Percentiles rank a stretch among this genome's conserved stretches.
Conservation (phyloP, 2,329 filamentous ascomycete genomes). For the Fusarium nurragi region DNA sequence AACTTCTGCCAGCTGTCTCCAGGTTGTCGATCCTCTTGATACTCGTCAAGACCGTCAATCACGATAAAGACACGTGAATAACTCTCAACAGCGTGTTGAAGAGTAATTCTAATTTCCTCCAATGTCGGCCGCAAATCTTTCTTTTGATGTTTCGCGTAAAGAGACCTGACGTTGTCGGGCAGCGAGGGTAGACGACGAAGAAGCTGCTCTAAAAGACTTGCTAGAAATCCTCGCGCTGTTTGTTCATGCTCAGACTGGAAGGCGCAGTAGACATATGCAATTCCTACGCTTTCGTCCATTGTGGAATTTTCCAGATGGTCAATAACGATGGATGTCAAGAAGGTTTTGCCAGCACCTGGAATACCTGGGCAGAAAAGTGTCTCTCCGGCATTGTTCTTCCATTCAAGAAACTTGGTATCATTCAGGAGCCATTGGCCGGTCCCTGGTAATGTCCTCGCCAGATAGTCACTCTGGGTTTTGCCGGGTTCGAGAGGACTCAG, state of each 20-base stretch:
- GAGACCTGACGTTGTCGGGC: neutral
- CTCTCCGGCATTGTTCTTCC: neutral
- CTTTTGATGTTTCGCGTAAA: neutral
- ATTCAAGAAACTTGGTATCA: neutral
- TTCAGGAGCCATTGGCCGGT: neutral
- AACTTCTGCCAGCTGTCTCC: neutral
- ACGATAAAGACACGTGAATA: neutral
- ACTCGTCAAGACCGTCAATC: neutral
- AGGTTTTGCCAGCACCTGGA: neutral
- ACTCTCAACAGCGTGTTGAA: neutral
- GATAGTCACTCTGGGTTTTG: neutral
- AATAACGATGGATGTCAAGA: neutral
- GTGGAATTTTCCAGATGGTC: neutral
- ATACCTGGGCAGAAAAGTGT: neutral
- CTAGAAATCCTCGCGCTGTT: neutral
- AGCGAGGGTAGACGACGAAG: neutral
- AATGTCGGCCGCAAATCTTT: neutral
- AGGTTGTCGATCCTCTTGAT: constrained; percentile 13
- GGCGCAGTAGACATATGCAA: neutral
- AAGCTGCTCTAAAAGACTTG: neutral
- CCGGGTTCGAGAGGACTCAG: neutral
- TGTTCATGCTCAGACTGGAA: neutral
- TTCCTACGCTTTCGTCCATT: neutral
- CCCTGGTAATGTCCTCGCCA: neutral
- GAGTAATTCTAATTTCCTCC: too few species aligned